Evolutionary conservation across 1,284 basidiomycete species (phyloP), one percentile per base, ranked within the genome.

Genomic region (Cystobasidiaceae sp.): DNA sequence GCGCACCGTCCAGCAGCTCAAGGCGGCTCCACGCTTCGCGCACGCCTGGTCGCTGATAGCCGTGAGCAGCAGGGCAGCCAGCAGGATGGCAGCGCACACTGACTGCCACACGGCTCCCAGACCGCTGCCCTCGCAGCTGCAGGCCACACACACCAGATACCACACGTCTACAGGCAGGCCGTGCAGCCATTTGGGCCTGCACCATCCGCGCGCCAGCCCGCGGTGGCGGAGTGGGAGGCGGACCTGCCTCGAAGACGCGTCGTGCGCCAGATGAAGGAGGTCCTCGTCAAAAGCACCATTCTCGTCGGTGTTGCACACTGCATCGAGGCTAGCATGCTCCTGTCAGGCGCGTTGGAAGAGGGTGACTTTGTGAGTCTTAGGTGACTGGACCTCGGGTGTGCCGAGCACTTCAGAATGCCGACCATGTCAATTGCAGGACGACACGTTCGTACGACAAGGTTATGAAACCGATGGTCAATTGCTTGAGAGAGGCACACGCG

Each of bases 221-320:
- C 51, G 4, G 25, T 45, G 46, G 30, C 13, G 11, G 19, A 34
- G 19, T 64, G 46, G 46, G 30, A 54, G 15, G 41, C 45, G 5
- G 61, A 64, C 28, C 41, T 33, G 3, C 61, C 61, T 46, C 51
- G 61, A 23, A 32, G 61, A 19, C 51, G 43, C 11, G 52, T 64
- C 3, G 61, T 64, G 6, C 37, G 61, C 11, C 34, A 55, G 41
- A 51, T 64, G 46, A 56, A 51, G 33, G 61, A 64, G 32, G 49
- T 45, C 6, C 41, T 64, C 25, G 50, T 64, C 51, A 64, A 64
- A 33, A 30, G 46, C 9, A 64, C 51, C 30, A 64, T 64, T 32
- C 61, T 64, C 2, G 61, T 64, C 15, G 61, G 61, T 9, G 61
- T 64, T 9, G 61, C 49, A 7, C 61, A 64, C 28, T 64, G 61